phyloP scores from a whole-genome alignment of 2,329 filamentous ascomycete species.

The Xylaria sp. region DNA sequence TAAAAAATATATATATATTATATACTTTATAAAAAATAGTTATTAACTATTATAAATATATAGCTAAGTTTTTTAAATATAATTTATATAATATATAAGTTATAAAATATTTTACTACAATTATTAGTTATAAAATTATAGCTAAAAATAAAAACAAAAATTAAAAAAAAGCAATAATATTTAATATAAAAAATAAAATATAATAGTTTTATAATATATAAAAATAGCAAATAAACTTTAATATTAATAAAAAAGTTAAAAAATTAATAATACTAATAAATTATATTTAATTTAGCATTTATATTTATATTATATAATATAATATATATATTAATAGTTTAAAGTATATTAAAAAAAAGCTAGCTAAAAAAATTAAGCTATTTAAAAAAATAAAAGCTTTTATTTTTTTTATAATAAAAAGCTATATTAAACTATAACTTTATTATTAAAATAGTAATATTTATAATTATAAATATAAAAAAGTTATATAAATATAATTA shows the following conservation, averaged over 20 bases:
- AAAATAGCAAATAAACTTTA: neutral
- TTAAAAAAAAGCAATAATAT: neutral
- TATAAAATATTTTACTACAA: neutral
- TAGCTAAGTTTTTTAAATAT: neutral
- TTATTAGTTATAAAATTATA: neutral
- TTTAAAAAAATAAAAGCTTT: neutral
- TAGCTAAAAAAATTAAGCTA: neutral
- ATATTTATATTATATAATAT: neutral
- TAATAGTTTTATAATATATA: neutral
- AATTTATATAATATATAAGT: neutral
- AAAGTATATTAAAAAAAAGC: neutral
- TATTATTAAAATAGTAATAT: neutral
- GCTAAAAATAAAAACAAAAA: neutral
- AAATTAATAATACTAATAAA: neutral
- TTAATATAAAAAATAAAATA: neutral
- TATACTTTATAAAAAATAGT: neutral
- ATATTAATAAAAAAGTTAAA: neutral
- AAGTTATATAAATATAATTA: neutral
- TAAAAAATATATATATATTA: neutral
- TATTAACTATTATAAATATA: neutral
- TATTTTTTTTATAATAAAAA: neutral
- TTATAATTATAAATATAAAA: neutral
- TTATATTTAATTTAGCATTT: neutral
- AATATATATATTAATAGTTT: neutral
- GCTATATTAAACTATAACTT: neutral